Evolutionary conservation across 352 stramenopile genomes (phyloP), one percentile per base, ranked within the genome.

Genomic region (Phytophthora hybrid): DNA sequence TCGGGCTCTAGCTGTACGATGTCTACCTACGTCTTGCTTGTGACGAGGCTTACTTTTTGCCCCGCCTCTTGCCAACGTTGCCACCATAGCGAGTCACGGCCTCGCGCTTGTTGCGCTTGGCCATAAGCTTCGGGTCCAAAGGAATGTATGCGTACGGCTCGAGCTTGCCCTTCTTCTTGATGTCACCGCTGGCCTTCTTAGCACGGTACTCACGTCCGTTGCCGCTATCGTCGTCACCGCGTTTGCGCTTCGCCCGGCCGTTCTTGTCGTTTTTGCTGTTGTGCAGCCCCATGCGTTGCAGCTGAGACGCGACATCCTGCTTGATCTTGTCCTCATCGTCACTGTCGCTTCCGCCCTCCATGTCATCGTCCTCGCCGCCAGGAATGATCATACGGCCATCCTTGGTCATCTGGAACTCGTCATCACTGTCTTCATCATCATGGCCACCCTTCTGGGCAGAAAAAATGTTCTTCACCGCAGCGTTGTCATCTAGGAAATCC

Each of bases 121-220:
- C 88, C 90, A 97, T 98, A 52, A 98, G 85, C 75, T 98, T 98
- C 18, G 95, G 95, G 83, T 99, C 95, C 53, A 99, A 82, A 60
- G 97, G 97, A 68, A 99, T 98, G 85, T 98, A 99, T 9, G 97
- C 97, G 79, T 99, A 99, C 59, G 97, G 97, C 76, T 99, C 97
- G 32, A 98, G 94, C 82, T 99, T 99, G 78, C 92, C 93, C 90
- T 99, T 98, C 78, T 97, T 98, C 84, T 97, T 98, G 31, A 98
- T 88, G 80, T 99, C 97, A 59, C 97, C 97, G 23, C 95, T 94
- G 18, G 97, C 95, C 83, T 99, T 99, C 85, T 98, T 99, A 0
- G 90, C 90, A 37, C 96, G 95, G 83, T 98, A 99, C 57, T 97
- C 90, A 56, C 93, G 87, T 46, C 97, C 97, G 23, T 87, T 87